Evolutionary conservation across 768 basidiomycete genomes (phyloP).

Genomic region (Atractiella rhizophila): DNA sequence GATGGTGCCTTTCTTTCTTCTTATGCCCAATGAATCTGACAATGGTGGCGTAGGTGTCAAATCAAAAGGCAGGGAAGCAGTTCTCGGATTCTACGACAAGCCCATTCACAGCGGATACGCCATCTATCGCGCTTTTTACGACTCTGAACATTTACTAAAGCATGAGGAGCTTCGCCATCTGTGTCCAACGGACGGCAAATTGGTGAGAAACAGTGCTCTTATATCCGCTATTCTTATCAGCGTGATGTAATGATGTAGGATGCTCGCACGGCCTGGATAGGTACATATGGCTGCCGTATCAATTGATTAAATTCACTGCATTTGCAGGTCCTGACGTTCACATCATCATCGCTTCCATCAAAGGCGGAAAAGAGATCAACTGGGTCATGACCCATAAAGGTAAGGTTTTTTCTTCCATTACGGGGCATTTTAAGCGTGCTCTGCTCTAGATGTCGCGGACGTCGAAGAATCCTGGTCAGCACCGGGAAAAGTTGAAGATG

Average conservation of each 20-base stretch:
- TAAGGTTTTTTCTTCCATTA: background rate
- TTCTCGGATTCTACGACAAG: constrained; percentile 7
- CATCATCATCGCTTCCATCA: constrained; percentile 4
- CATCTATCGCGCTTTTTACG: constrained; percentile 1
- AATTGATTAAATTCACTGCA: too few relatives aligned
- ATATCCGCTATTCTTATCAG: too few relatives aligned
- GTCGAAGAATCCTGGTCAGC: constrained; percentile 5
- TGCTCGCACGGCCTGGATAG: too few relatives aligned
- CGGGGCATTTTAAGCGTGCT: too few relatives aligned
- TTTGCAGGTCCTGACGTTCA: constrained; percentile 8
- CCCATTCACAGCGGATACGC: constrained; percentile 7
- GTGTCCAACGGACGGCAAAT: too few relatives aligned
- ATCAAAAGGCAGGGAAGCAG: constrained; percentile 5
- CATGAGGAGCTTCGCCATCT: too few relatives aligned
- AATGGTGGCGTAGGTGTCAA: constrained; percentile 1
- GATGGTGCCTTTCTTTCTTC: background rate
- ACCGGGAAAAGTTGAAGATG: constrained; percentile 3
- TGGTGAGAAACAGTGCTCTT: too few relatives aligned
- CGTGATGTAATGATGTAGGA: too few relatives aligned
- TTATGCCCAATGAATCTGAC: background rate
- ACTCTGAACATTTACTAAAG: too few relatives aligned
- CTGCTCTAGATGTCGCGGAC: constrained; percentile 2
- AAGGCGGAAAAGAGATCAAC: constrained; percentile 3
- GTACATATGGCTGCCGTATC: too few relatives aligned
- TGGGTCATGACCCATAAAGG: constrained; percentile 5